A percentile compares a stretch with the other conserved stretches of the same genome.
Conservation (phyloP, 768 basidiomycete genomes). For the Fomitopsis serialis region DNA sequence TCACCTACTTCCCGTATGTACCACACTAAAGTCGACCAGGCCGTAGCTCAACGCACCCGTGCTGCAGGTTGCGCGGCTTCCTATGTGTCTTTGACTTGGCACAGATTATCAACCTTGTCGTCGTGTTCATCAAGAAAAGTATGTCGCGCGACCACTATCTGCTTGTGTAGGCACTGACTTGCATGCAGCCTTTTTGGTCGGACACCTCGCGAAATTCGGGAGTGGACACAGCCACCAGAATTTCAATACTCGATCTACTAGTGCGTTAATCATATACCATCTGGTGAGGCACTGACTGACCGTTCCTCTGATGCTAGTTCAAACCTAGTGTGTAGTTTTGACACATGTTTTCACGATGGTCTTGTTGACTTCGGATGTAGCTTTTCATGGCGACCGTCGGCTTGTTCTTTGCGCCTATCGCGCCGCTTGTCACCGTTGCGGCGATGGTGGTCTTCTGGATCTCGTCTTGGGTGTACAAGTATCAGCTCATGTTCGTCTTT, state of each 20-base stretch:
- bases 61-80: slow-evolving; percentile 81
- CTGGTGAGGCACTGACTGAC: background rate
- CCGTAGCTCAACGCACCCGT: background rate
- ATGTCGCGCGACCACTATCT: slow-evolving; percentile 16
- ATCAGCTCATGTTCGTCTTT: slow-evolving; percentile 94
- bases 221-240: slow-evolving; percentile 87
- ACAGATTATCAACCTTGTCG: slow-evolving; percentile 87
- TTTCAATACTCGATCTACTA: slow-evolving; percentile 86
- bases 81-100: slow-evolving; percentile 92
- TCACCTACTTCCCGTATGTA: slow-evolving; percentile 86
- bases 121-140: slow-evolving; percentile 85
- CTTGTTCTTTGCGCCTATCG: slow-evolving; percentile 89
- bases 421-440: slow-evolving; percentile 82
- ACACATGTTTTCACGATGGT: too few species aligned
- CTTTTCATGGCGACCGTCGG: slow-evolving; percentile 92
- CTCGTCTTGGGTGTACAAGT: slow-evolving; percentile 88
- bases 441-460: slow-evolving; percentile 86
- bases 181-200: slow-evolving; percentile 66
- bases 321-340: slow-evolving; percentile 5
- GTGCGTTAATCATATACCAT: slow-evolving; percentile 37
- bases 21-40: background rate
- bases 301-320: background rate
- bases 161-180: background rate
- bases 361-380: too few species aligned
- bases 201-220: slow-evolving; percentile 84